Base-by-base conservation (phyloP, 495 filamentous ascomycete species). In the Penicillium daleae region DNA sequence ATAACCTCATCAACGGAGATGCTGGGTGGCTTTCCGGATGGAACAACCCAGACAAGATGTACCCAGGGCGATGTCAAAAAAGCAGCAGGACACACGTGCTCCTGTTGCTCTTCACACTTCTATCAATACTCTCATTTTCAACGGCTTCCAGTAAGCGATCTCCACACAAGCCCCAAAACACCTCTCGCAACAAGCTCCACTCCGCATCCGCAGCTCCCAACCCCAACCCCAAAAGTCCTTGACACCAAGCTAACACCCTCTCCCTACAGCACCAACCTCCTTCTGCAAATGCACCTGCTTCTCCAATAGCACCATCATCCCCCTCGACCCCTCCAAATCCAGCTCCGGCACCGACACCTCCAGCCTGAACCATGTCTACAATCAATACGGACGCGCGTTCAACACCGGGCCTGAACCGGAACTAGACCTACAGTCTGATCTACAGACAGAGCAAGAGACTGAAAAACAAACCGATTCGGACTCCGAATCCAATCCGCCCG, bases 261-360 rank as follows among this genome's bases (percentile, higher is more conserved):
- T 56, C 19, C 19, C 39, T 51, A 2, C 27, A 82, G 79, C 74
- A n/a, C 79, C 92, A 19, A 90, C 90, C 24, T 91, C 92, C 35
- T 98, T 97, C 80, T 99, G 95, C 87, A 99, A 97, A 89, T 99
- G 95, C 77, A 96, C 90, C 59, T 98, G 95, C 79, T 90, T 90
- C 80, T 85, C 86, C 57, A 96, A 97, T 79, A 91, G 87, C 80
- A 96, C 90, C 59, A 92, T 98, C 63, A 97, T 99, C 71, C 73
- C 80, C 58, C 74, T 76, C 49, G 66, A 77, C 40, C 70, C 72
- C 27, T 68, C 59, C 17, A 72, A 75, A 29, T 62, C 70, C 49
- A 69, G 66, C 51, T 65, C 72, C 53, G 35, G 13, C 49, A 19
- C 22, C 22, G 48, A 24, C 48, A 66, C 63, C 46, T 65, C 57